Conservation (phyloP, 306 rosid genomes). For the Sechiopsis laciniata region DNA sequence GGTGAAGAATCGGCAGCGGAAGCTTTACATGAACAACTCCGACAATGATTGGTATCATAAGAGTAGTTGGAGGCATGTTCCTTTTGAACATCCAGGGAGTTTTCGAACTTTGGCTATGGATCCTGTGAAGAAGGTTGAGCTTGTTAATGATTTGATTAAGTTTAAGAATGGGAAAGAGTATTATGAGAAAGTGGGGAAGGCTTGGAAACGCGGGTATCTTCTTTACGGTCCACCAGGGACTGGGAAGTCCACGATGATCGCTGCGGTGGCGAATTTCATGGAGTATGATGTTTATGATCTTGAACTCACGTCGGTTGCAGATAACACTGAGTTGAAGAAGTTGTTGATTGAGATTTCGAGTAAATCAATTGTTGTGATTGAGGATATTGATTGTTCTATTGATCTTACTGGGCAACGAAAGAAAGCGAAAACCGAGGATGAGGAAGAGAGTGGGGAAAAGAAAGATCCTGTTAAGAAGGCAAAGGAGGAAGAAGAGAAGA, state of each 20-base stretch:
- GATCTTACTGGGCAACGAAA: slow-evolving; percentile 49
- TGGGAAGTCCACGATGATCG: too few relatives aligned
- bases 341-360: slow-evolving; percentile 42
- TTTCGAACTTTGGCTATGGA: slow-evolving; percentile 54
- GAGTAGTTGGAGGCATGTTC: slow-evolving; percentile 32
- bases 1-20: slow-evolving; percentile 50
- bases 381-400: slow-evolving; percentile 67
- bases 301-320: slow-evolving; percentile 46
- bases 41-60: slow-evolving; percentile 47
- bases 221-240: too few relatives aligned
- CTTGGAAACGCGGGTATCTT: slow-evolving; percentile 21
- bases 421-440: slow-evolving; percentile 18
- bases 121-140: slow-evolving; percentile 31
- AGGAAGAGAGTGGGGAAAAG: background rate
- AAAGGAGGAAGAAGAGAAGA: slow-evolving; percentile 22
- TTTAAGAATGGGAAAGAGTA: slow-evolving; percentile 44
- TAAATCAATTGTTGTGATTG: slow-evolving; percentile 47
- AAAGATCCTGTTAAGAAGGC: background rate
- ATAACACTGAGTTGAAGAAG: slow-evolving; percentile 41
- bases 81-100: slow-evolving; percentile 28
- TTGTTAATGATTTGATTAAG: slow-evolving; percentile 36
- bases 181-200: slow-evolving; percentile 50
- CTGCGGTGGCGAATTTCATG: too few relatives aligned
- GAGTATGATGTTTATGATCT: slow-evolving; percentile 57
- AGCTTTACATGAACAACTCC: slow-evolving; percentile 60